Percentiles rank a stretch among this genome's conserved stretches.
These are phyloP conservation scores for Mortierella sp. DNA, from an alignment of 371 early-diverging fungal species.

Conservation along the genomic window DNA sequence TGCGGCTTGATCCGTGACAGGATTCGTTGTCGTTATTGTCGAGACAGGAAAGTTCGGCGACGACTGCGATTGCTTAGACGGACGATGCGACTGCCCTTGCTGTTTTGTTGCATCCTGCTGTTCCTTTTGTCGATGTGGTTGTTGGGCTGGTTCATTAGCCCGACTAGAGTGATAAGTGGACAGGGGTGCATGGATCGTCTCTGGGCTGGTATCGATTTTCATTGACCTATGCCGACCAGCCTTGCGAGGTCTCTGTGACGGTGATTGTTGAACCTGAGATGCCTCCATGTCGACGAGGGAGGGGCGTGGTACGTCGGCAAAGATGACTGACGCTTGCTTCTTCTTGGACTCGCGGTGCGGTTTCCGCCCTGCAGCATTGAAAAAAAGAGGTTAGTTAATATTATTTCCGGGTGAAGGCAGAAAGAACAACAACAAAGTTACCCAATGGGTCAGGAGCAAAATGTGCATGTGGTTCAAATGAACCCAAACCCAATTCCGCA, in stretches of 20 bases:
- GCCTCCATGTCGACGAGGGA: background rate
- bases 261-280: background rate
- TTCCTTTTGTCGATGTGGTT: background rate
- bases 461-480: background rate
- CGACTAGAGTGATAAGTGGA: background rate
- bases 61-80: background rate
- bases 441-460: background rate
- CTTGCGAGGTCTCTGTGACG: background rate
- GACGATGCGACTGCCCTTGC: background rate
- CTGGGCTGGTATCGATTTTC: constrained; percentile 19
- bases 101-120: background rate
- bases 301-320: constrained; percentile 4
- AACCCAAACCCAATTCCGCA: background rate
- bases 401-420: background rate
- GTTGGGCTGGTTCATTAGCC: background rate
- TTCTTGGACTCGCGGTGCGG: background rate
- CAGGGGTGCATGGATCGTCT: background rate
- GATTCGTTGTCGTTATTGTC: background rate
- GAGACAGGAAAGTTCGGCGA: background rate
- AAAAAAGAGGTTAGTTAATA: background rate
- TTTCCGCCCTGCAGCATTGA: background rate
- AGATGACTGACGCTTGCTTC: constrained; percentile 6
- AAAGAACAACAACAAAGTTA: background rate
- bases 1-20: background rate
- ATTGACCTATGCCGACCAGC: background rate